Evolutionary conservation across 2,329 filamentous ascomycete genomes (phyloP).

Genomic region (Mycosphaerella sp.): DNA sequence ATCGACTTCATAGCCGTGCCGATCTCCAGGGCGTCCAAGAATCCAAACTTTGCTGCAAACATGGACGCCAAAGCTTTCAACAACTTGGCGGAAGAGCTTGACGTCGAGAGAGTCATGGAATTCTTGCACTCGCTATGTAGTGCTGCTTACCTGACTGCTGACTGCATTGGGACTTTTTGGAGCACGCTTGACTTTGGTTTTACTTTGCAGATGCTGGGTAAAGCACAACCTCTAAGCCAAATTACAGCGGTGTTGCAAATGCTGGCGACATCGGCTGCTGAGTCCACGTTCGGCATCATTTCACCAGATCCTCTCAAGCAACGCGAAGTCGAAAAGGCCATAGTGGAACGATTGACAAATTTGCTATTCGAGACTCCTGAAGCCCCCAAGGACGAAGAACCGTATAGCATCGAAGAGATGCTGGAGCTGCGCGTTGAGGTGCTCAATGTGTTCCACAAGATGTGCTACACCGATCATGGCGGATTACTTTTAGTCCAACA

Average conservation of each 20-base stretch:
- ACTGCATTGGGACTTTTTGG: slow-evolving; percentile 55
- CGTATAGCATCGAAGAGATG: slow-evolving; percentile 36
- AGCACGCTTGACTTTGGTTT: slow-evolving; percentile 59
- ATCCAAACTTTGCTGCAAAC: slow-evolving; percentile 24
- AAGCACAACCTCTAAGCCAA: slow-evolving; percentile 58
- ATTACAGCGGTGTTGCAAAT: slow-evolving; percentile 60
- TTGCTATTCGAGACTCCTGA: slow-evolving; percentile 54
- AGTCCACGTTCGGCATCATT: slow-evolving; percentile 61
- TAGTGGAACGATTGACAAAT: slow-evolving; percentile 58
- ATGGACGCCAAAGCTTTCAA: slow-evolving; percentile 31
- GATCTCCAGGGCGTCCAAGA: slow-evolving; percentile 34
- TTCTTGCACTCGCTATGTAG: slow-evolving; percentile 57
- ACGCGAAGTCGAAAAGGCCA: slow-evolving; percentile 34
- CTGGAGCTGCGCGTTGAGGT: slow-evolving; percentile 44
- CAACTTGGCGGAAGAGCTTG: slow-evolving; percentile 52
- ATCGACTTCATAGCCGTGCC: slow-evolving; percentile 52
- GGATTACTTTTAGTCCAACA: slow-evolving; percentile 61
- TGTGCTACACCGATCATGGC: slow-evolving; percentile 58
- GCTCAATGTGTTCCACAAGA: slow-evolving; percentile 46
- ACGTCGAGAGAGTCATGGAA: slow-evolving; percentile 57
- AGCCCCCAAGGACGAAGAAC: slow-evolving; percentile 37
- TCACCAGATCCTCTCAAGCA: slow-evolving; percentile 41
- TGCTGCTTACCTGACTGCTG: slow-evolving; percentile 44
- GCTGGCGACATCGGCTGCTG: slow-evolving; percentile 59
- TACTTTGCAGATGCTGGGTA: slow-evolving; percentile 59